Percentiles rank a stretch among this genome's conserved stretches.
phyloP scores from a whole-genome alignment of 2,329 filamentous ascomycete genomes.

The Blastomyces parvus region DNA sequence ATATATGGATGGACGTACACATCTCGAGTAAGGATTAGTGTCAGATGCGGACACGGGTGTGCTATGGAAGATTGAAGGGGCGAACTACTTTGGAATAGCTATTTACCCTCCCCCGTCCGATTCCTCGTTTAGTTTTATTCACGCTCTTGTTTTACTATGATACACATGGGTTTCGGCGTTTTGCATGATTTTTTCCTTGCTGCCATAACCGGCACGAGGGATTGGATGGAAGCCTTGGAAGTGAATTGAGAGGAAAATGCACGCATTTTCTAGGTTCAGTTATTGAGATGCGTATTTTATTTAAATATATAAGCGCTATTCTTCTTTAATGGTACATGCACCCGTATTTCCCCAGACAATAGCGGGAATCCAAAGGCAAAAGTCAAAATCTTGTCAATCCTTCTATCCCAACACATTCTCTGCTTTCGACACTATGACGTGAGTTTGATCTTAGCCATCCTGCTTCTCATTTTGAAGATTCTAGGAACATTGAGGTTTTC shows the following conservation, averaged over 20 bases:
- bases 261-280: not conserved
- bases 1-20: not conserved
- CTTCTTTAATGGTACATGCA: not conserved
- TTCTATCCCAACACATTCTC: conserved; percentile 41
- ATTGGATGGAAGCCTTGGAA: not conserved
- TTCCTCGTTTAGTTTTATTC: not conserved
- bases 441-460: not conserved
- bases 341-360: not conserved
- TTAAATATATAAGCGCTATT: not conserved
- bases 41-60: not conserved
- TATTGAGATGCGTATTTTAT: not conserved
- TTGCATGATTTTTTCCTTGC: not conserved
- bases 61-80: not conserved
- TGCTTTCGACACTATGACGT: conserved; percentile 37
- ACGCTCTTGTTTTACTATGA: conserved; percentile 7
- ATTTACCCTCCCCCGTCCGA: not conserved
- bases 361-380: not conserved
- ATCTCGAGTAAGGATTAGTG: not conserved
- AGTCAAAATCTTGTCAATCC: not conserved
- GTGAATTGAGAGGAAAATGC: not conserved
- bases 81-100: not conserved
- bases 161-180: conserved; percentile 1
- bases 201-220: not conserved
- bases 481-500: conserved; percentile 9
- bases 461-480: not conserved